Evolutionary conservation across 495 filamentous ascomycete species (phyloP).

Genomic region (Daldinia concentrica): DNA sequence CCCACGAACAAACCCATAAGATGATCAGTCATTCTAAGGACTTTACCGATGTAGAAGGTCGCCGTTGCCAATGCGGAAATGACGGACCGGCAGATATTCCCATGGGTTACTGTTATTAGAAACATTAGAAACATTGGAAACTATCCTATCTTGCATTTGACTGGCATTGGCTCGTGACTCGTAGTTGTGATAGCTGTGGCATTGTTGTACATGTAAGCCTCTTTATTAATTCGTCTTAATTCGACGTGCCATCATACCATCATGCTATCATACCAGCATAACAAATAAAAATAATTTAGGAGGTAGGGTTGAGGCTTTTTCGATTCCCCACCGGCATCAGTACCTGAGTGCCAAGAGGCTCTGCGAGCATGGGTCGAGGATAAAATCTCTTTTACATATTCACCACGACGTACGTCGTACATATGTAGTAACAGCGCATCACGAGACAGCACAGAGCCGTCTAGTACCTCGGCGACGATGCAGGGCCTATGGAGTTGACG

Average conservation of each 20-base stretch:
- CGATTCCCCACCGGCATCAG: conserved; percentile 10
- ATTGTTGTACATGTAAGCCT: conserved; percentile 24
- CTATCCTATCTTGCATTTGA: background rate
- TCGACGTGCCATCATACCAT: background rate
- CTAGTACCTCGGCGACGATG: conserved; percentile 10
- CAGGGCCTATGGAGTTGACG: conserved; percentile 21
- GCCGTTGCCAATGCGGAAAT: conserved; percentile 26
- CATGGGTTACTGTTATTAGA: conserved; percentile 25
- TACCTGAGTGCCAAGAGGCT: conserved; percentile 32
- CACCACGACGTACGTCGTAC: conserved; percentile 8
- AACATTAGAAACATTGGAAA: conserved; percentile 10
- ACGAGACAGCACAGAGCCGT: conserved; percentile 24
- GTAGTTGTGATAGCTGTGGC: background rate
- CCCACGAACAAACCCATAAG: conserved; percentile 33
- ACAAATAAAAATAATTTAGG: background rate
- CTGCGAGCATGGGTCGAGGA: conserved; percentile 33
- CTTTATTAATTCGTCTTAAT: conserved; percentile 3
- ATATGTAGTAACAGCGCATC: conserved; percentile 28
- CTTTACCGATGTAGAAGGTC: conserved; percentile 16
- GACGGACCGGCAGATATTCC: conserved; percentile 25
- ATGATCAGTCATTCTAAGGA: conserved; percentile 7
- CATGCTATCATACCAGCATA: background rate
- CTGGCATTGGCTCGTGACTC: background rate
- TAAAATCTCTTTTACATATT: conserved; percentile 23
- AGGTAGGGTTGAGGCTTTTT: conserved; percentile 13